Conservation (phyloP, 345 rosid species). For the Eucalyptus rudis region DNA sequence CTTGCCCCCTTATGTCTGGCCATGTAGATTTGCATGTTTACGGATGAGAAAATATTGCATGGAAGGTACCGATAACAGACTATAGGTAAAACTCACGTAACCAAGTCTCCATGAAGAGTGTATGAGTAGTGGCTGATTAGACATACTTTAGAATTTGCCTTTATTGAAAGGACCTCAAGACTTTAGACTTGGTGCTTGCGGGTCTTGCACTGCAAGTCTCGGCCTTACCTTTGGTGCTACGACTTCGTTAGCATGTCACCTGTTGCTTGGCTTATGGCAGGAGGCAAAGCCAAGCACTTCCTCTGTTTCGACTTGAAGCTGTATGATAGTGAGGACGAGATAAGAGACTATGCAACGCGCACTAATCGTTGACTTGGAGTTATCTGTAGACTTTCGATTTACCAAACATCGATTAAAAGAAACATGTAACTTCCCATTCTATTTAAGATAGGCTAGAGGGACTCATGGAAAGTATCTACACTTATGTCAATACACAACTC, state of each 20-base stretch:
- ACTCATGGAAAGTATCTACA: not conserved
- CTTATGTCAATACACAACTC: accelerated
- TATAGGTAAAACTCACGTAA: no score
- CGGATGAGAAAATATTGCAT: not conserved
- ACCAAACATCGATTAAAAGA: accelerated
- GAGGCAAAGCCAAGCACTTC: not conserved
- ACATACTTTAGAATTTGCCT: not conserved
- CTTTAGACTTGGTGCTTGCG: not conserved
- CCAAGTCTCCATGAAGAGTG: not conserved
- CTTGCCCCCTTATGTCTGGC: not conserved
- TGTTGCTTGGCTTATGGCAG: not conserved
- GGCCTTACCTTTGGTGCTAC: not conserved
- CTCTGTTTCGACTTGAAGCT: not conserved
- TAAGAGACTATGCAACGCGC: no score
- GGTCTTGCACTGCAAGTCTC: not conserved
- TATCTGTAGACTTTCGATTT: not conserved
- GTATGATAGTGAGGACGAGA: no score
- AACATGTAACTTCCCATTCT: no score
- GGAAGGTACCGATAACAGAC: no score
- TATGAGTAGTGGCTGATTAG: not conserved
- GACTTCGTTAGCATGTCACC: not conserved
- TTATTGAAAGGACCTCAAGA: not conserved
- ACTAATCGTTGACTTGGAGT: no score
- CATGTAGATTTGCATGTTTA: not conserved
- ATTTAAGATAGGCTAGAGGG: not conserved